Conservation (phyloP, 73 alveolate genomes). For the Urostyla sp. region DNA sequence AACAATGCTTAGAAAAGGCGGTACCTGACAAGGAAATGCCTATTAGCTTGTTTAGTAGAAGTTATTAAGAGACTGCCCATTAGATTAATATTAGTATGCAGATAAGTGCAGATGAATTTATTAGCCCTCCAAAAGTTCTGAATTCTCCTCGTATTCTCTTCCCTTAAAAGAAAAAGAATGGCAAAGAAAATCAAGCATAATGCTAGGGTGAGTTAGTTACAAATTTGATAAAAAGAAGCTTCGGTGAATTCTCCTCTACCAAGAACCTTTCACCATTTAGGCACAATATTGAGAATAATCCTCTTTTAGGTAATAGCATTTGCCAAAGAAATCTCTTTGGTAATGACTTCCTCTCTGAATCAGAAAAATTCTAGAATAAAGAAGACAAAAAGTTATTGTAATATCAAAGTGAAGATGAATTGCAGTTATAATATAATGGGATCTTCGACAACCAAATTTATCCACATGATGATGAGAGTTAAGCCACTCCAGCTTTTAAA, state of each 20-base stretch:
- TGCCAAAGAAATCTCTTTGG: constrained; percentile 28
- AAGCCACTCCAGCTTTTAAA: constrained; percentile 40
- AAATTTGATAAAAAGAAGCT: constrained; percentile 18
- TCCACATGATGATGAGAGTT: too few relatives aligned
- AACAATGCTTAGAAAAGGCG: too few relatives aligned
- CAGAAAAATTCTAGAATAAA: constrained; percentile 15
- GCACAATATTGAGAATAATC: too few relatives aligned
- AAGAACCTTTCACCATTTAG: not conserved
- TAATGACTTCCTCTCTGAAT: not conserved
- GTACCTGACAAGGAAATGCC: too few relatives aligned
- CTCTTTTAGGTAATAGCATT: not conserved
- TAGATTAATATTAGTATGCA: too few relatives aligned
- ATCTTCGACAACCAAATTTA: too few relatives aligned
- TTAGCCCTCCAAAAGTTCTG: constrained; percentile 6
- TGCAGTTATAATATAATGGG: too few relatives aligned
- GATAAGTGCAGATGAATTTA: too few relatives aligned
- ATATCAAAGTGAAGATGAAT: not conserved
- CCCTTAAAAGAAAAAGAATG: not conserved
- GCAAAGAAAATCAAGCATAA: not conserved
- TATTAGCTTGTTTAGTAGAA: too few relatives aligned
- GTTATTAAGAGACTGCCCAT: too few relatives aligned
- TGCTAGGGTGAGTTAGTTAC: not conserved
- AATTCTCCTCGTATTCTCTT: constrained; percentile 27
- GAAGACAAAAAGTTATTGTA: constrained; percentile 12
- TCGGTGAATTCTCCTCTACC: not conserved